Conservation (phyloP, 257 asterid genomes). For the Salvia splendens region DNA sequence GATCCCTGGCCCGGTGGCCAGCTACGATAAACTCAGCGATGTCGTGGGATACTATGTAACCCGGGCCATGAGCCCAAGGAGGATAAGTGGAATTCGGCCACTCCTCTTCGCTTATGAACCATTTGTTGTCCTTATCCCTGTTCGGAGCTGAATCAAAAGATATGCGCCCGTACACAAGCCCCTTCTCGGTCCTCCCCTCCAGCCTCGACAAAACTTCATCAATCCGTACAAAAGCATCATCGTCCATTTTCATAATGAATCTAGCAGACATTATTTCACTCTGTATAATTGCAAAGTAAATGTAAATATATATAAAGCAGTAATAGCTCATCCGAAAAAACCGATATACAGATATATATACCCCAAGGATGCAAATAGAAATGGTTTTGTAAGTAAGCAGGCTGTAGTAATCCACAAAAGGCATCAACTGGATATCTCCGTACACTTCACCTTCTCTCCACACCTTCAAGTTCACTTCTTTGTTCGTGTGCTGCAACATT, state of each 20-base stretch:
- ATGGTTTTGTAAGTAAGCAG: slow-evolving; percentile 84
- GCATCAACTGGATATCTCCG: slow-evolving; percentile 91
- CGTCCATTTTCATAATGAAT: slow-evolving; percentile 89
- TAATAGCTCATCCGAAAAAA: not conserved
- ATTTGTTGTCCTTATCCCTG: slow-evolving; percentile 80
- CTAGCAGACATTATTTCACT: slow-evolving; percentile 70
- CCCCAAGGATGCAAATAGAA: slow-evolving; percentile 87
- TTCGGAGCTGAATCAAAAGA: slow-evolving; percentile 82
- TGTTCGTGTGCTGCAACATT: slow-evolving; percentile 75
- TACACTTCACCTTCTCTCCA: slow-evolving; percentile 87
- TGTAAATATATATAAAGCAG: too few relatives aligned
- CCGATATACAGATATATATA: slow-evolving; percentile 1
- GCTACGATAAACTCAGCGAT: slow-evolving; percentile 77
- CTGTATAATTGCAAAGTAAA: slow-evolving; percentile 36
- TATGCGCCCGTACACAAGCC: slow-evolving; percentile 72
- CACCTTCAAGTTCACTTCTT: slow-evolving; percentile 72
- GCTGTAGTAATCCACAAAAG: slow-evolving; percentile 89
- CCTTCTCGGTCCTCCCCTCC: slow-evolving; percentile 52
- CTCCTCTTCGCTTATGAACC: slow-evolving; percentile 91
- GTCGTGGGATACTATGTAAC: slow-evolving; percentile 80
- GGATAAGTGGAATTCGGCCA: slow-evolving; percentile 86
- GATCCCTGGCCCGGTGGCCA: slow-evolving; percentile 67
- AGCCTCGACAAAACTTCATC: slow-evolving; percentile 73
- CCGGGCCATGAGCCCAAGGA: slow-evolving; percentile 99
- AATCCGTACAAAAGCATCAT: slow-evolving; percentile 97